These are phyloP conservation scores for Vanilla planifolia DNA, from an alignment of 106 monocot genomes.

Conservation along the genomic window DNA sequence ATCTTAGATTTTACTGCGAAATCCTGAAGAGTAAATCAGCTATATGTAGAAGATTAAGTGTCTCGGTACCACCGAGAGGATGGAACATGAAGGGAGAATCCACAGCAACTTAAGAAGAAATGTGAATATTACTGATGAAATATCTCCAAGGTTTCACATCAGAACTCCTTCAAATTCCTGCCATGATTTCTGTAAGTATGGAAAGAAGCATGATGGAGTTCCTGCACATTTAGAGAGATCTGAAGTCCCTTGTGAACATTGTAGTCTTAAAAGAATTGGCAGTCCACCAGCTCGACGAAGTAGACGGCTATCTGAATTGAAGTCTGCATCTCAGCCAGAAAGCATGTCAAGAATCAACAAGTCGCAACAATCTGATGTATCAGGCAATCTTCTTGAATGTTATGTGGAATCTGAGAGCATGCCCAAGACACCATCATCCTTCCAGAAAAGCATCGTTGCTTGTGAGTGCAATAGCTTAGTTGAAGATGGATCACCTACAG, in stretches of 20 bases:
- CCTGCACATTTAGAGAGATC: too few relatives aligned
- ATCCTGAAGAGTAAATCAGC: neutral
- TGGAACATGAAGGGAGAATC: neutral
- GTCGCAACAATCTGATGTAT: conserved; percentile 9
- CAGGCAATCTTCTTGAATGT: conserved; percentile 5
- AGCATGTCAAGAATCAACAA: neutral
- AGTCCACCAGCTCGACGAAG: conserved; percentile 12
- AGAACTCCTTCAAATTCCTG: conserved; percentile 50
- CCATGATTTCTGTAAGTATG: conserved; percentile 80
- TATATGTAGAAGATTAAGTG: neutral
- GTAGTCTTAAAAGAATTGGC: conserved; percentile 5
- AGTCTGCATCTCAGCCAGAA: neutral
- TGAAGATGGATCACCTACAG: neutral
- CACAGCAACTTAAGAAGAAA: neutral
- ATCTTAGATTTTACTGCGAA: too few relatives aligned
- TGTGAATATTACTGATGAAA: neutral
- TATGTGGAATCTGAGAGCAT: conserved; percentile 16
- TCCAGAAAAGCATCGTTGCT: conserved; percentile 5
- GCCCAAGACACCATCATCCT: conserved; percentile 5
- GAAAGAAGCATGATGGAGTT: conserved; percentile 33
- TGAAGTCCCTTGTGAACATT: conserved; percentile 4
- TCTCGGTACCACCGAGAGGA: neutral
- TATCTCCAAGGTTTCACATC: conserved; percentile 25
- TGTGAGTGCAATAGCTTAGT: too few relatives aligned
- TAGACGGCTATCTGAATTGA: conserved; percentile 6